Base-by-base conservation (phyloP, 139 green algal species). In the Tetradesmus lagerheimii region DNA sequence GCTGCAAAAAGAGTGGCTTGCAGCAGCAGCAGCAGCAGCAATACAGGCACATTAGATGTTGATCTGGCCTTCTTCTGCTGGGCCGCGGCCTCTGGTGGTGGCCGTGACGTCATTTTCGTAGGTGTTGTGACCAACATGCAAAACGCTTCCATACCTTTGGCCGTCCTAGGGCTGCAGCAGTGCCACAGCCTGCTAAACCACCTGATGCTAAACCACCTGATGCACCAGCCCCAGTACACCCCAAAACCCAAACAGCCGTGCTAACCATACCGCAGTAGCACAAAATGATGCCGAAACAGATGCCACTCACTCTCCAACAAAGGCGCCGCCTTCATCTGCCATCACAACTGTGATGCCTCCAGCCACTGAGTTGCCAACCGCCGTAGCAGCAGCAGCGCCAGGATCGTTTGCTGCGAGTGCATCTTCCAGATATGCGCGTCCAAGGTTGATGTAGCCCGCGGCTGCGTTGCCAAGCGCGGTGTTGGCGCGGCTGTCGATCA, bases 21-120 rank as follows among this genome's bases (percentile, higher is more conserved):
- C 8, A 8, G 43, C 43, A 8, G 8, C 43, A 50, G 43, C 43
- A 50, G 8, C 43, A 8, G 43, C 43, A 50, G 43, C 5, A 4
- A 50, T 4, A 8, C 43, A n/a, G n/a, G 43, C 8, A 50, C 43
- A 50, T 8, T 50, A 8, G n/a, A 91, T 74, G 87, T 86, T 87
- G 62, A 86, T 35, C 57, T 86, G 78, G 45, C 87, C 87, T 0
- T 53, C 78, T 78, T 91, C 50, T 34, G 87, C 87, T 1, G 77
- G 25, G 27, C 87, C 87, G 41, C 87, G 87, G 12, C 87, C 87
- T 37, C 87, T 57, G 4, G 79, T 79, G 53, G 62, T 86, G 45
- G 87, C 53, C 6, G 53, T 38, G 1, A 86, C 79, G 35, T 86
- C 77, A 35, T 91, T 86, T 23, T 91, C 43, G 23, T 79, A 57